phyloP scores from a whole-genome alignment of 2,329 filamentous ascomycete genomes.

The Fusarium musae region DNA sequence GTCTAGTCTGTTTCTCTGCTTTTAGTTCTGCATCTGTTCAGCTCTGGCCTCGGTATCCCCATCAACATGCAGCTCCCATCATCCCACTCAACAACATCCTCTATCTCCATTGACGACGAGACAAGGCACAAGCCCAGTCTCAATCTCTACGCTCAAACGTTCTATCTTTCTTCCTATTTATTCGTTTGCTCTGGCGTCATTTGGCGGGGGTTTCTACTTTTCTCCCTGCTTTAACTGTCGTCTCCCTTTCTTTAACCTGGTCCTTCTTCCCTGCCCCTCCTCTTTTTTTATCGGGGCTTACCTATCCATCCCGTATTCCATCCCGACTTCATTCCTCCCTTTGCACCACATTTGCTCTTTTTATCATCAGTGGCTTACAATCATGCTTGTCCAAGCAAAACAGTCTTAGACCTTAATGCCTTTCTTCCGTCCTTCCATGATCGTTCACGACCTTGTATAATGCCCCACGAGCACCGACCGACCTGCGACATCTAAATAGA shows the following conservation, averaged over 20 bases:
- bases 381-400: constrained; percentile 32
- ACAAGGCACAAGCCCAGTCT: constrained; percentile 26
- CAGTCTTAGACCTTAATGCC: constrained; percentile 45
- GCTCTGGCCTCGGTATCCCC: constrained; percentile 24
- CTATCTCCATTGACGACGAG: constrained; percentile 36
- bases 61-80: constrained; percentile 26
- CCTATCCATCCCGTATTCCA: constrained; percentile 36
- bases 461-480: constrained; percentile 40
- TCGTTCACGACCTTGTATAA: constrained; percentile 45
- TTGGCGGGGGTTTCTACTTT: constrained; percentile 21
- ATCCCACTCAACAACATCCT: constrained; percentile 21
- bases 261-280: constrained; percentile 41
- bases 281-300: constrained; percentile 40
- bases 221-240: constrained; percentile 21
- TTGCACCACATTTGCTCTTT: constrained; percentile 31
- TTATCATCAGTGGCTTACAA: constrained; percentile 38
- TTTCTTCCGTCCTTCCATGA: constrained; percentile 41
- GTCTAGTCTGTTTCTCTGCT: not conserved
- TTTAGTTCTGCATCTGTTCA: not conserved
- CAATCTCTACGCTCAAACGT: constrained; percentile 1
- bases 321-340: constrained; percentile 39
- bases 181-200: constrained; percentile 13
- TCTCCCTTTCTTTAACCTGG: constrained; percentile 32
- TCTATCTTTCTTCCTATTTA: constrained; percentile 9
- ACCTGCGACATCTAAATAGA: constrained; percentile 40